Evolutionary conservation across 345 rosid genomes (phyloP).

Genomic region (Bretschneidera sinensis): DNA sequence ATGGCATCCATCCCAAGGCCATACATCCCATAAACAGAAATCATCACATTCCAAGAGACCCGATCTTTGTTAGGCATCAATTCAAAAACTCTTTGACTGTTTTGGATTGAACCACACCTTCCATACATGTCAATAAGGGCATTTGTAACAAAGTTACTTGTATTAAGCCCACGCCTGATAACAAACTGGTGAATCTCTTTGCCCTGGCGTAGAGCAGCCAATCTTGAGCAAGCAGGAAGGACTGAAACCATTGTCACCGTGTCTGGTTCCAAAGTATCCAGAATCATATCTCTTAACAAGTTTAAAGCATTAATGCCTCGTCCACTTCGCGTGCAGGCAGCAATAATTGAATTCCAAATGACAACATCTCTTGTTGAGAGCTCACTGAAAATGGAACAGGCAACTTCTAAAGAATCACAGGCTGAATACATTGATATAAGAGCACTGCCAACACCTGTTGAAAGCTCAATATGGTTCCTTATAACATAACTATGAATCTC

Average conservation of each 20-base stretch:
- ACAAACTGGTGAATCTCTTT: conserved; percentile 39
- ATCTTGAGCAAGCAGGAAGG: conserved; percentile 38
- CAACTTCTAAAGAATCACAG: conserved; percentile 17
- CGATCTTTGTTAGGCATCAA: conserved; percentile 20
- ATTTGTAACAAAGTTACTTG: conserved; percentile 21
- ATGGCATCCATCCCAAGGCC: conserved; percentile 19
- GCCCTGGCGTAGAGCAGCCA: conserved; percentile 35
- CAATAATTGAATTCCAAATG: conserved; percentile 33
- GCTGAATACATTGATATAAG: conserved; percentile 33
- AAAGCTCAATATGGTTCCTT: conserved; percentile 15
- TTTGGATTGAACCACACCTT: conserved; percentile 23
- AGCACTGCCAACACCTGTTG: conserved; percentile 30
- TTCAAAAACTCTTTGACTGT: conserved; percentile 20
- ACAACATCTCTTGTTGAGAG: conserved; percentile 30
- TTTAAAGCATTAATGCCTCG: conserved; percentile 19
- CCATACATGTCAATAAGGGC: conserved; percentile 29
- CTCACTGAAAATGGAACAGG: conserved; percentile 19
- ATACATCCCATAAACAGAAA: conserved; percentile 28
- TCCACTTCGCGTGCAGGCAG: conserved; percentile 21
- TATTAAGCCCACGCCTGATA: conserved; percentile 26
- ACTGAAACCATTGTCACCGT: conserved; percentile 29
- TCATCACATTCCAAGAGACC: conserved; percentile 27
- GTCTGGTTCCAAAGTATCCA: conserved; percentile 25
- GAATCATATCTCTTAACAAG: conserved; percentile 26
- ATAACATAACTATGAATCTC: conserved; percentile 26